phyloP scores from a whole-genome alignment of 352 stramenopile species.

The Phytophthora kernoviae region DNA sequence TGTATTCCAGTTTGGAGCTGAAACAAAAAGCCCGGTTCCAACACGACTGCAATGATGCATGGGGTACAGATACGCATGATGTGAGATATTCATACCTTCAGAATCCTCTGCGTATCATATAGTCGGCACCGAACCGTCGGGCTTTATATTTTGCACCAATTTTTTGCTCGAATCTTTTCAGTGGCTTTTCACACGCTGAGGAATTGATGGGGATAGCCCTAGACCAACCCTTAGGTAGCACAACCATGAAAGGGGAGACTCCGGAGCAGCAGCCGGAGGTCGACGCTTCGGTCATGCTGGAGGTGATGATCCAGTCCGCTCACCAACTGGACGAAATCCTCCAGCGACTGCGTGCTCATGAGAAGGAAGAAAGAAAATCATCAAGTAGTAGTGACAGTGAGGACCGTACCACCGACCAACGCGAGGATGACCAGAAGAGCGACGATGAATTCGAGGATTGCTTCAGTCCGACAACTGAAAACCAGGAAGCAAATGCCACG shows the following conservation, averaged over 20 bases:
- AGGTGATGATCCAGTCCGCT: slow-evolving; percentile 33
- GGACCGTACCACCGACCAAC: not conserved
- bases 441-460: slow-evolving; percentile 17
- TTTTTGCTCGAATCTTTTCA: too few relatives aligned
- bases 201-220: too few relatives aligned
- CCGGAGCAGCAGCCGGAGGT: not conserved
- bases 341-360: slow-evolving; percentile 39
- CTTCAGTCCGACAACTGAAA: not conserved
- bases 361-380: not conserved
- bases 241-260: not conserved
- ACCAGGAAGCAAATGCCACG: not conserved
- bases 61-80: too few relatives aligned
- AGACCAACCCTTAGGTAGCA: too few relatives aligned
- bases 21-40: too few relatives aligned
- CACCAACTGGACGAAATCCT: slow-evolving; percentile 57
- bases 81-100: too few relatives aligned
- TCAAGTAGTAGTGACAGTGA: not conserved
- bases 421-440: not conserved
- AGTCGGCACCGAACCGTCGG: too few relatives aligned
- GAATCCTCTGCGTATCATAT: too few relatives aligned
- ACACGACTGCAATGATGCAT: too few relatives aligned
- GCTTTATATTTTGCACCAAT: too few relatives aligned
- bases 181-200: not conserved
- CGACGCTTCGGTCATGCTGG: slow-evolving; percentile 18
- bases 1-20: too few relatives aligned